Base-by-base conservation (phyloP, 768 basidiomycete species). In the Psilocybe tampanensis region DNA sequence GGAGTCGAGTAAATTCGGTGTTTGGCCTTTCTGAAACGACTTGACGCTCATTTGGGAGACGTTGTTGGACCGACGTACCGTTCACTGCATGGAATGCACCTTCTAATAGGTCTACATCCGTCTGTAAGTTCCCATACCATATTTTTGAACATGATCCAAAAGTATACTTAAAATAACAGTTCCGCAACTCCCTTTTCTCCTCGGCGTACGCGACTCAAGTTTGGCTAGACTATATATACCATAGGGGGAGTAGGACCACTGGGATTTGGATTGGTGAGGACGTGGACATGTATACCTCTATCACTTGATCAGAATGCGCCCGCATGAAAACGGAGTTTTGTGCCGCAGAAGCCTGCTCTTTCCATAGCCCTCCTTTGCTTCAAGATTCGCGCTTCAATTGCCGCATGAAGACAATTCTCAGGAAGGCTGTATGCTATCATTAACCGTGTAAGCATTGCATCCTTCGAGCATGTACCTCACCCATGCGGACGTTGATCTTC, bases 71-170 rank as follows among this genome's bases (percentile, higher is more conserved):
- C 36, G 3, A 8, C 13, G 6, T n/a, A 3, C 36, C 15, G 36
- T 47, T 48, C 26, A 32, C 47, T 48, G 47, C 47, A 24, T 48
- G 47, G 26, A 3, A 17, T 33, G 29, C 12, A 15, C 36, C 36
- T 39, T 39, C 36, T 13, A 39, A 39, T 13, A 33, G 11, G 26
- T 48, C 29, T 19, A 51, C 33, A 44, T 44, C 9, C 55, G 55
- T 56, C 48, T 51, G 55, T 56, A 24, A 51, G 21, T 50, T 56
- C 55, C 18, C 55, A 56, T 47, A 56, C 42, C 29, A 21, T 45
- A 48, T 33, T 29, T 56, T 13, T 45, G 55, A 19, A 34, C 23
- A 29, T 50, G 55, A 29, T 56, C 43, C 22, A 43, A 44, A 18
- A 18, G 22, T 24, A 41, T 36, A 42, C 43, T 22, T 21, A 50